Conservation (phyloP, 2,329 filamentous ascomycete species). For the Grosmannia huntii region DNA sequence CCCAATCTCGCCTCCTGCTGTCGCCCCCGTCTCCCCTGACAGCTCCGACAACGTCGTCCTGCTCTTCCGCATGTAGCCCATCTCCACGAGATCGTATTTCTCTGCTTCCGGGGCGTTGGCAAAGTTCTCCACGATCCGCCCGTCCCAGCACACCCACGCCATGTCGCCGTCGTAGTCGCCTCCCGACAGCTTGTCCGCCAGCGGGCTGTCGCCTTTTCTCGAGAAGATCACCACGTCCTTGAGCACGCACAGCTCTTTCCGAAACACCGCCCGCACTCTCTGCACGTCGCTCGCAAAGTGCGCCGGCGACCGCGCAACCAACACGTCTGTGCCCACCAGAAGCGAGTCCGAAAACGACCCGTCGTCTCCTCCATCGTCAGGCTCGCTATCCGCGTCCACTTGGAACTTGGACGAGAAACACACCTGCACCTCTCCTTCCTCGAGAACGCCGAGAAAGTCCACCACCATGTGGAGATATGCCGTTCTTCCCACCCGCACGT, state of each 20-base stretch:
- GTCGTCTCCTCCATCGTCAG: slow-evolving; percentile 29
- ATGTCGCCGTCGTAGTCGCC: slow-evolving; percentile 73
- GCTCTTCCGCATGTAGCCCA: slow-evolving; percentile 38
- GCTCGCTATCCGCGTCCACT: slow-evolving; percentile 30
- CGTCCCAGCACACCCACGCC: slow-evolving; percentile 70
- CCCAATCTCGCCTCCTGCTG: background rate
- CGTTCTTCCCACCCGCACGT: slow-evolving; percentile 47
- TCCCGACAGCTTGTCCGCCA: slow-evolving; percentile 61
- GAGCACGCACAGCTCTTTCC: slow-evolving; percentile 49
- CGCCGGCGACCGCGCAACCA: slow-evolving; percentile 58
- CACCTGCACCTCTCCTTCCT: slow-evolving; percentile 55
- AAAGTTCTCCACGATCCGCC: slow-evolving; percentile 52
- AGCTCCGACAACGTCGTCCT: slow-evolving; percentile 33
- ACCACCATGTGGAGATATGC: slow-evolving; percentile 54
- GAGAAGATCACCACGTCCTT: slow-evolving; percentile 75
- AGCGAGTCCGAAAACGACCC: slow-evolving; percentile 33
- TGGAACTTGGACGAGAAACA: slow-evolving; percentile 55
- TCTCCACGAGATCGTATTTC: slow-evolving; percentile 28
- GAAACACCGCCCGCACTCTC: slow-evolving; percentile 46
- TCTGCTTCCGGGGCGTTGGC: slow-evolving; percentile 40
- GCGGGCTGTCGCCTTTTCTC: slow-evolving; percentile 42
- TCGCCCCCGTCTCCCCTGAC: slow-evolving; percentile 4
- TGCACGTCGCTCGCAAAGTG: slow-evolving; percentile 63
- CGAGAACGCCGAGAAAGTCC: slow-evolving; percentile 48
- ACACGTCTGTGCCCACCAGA: slow-evolving; percentile 44